Evolutionary conservation across 805 yeast species (phyloP), one percentile per base, ranked within the genome.

Genomic region (Schwanniomyces yamadae): DNA sequence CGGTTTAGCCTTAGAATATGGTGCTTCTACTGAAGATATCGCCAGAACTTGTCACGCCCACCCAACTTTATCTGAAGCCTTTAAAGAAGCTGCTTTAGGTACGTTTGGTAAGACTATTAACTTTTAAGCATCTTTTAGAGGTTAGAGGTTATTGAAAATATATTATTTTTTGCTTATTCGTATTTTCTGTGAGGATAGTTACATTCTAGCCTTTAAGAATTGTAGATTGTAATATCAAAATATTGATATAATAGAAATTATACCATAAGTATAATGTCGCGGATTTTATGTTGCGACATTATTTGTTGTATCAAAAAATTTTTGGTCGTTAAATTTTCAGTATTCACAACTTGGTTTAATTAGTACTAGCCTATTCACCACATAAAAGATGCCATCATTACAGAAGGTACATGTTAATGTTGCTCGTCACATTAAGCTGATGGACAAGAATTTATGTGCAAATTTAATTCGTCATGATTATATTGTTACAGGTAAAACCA

Each of bases 11-110:
- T 66, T 93, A 46, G 99, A 93, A 73, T 93, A 93, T 71, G 99
- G 99, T 65, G 99, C 99, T 37, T 83, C 95, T 34, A 86, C 96
- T 35, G 99, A 93, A 73, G 99, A 93, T 61, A 76, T 93, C 54
- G 95, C 97, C 45, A 85, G 99, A 73, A 86, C 88, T 27, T 91
- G 97, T 66, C 99, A 93, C 59, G 98, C 99, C 40, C 99, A 93
- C 71, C 99, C 99, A 64, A 93, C 99, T 23, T 75, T 93, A 51
- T 76, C 96, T 18, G 99, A 93, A 76, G 98, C 98, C 14, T 85
- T 91, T 78, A 91, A 91, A 74, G 99, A 93, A 75, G 98, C 96
- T 52, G 95, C 95, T 52, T 73, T 88, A 75, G 84, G 95, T 45
- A 84, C 96, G 35, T 89, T 80, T 62, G 91, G 77, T 60, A 88